phyloP scores from a whole-genome alignment of 192 early-diverging fungal genomes.

The Entrophospora sp. region DNA sequence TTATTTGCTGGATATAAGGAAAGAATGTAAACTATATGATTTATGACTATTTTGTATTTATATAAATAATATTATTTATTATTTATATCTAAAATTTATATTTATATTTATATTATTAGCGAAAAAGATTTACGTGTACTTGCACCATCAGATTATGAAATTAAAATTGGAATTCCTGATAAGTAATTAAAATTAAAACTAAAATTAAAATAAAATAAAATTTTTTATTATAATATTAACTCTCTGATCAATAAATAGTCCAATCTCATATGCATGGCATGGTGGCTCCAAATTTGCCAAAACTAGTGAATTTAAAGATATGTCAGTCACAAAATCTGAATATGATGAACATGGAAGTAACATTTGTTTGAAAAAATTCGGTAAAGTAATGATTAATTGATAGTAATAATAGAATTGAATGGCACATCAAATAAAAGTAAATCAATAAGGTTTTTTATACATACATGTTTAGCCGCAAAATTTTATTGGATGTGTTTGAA shows the following conservation, averaged over 20 bases:
- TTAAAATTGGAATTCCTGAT: slow-evolving; percentile 43
- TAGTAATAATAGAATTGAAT: no score
- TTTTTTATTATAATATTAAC: not conserved
- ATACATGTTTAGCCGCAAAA: no score
- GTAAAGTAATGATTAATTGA: no score
- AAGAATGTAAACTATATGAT: slow-evolving; percentile 41
- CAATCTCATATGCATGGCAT: slow-evolving; percentile 47
- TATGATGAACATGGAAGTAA: slow-evolving; percentile 55
- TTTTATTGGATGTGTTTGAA: no score
- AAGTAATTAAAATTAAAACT: slow-evolving; percentile 38
- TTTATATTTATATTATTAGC: slow-evolving; percentile 18
- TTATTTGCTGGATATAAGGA: slow-evolving; percentile 51
- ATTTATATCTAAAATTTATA: no score
- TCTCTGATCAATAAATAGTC: slow-evolving; percentile 35
- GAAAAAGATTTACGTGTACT: slow-evolving; percentile 46
- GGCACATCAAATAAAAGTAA: no score
- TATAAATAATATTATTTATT: not conserved
- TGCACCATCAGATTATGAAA: slow-evolving; percentile 45
- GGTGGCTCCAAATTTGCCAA: slow-evolving; percentile 39
- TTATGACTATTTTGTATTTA: not conserved
- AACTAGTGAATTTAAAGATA: slow-evolving; percentile 32
- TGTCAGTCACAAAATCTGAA: slow-evolving; percentile 50
- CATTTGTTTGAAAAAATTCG: slow-evolving; percentile 43
- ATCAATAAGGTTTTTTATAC: no score
- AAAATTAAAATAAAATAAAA: not conserved